phyloP scores from a whole-genome alignment of 31 red algal genomes.

The Bonnemaisonia californica region DNA sequence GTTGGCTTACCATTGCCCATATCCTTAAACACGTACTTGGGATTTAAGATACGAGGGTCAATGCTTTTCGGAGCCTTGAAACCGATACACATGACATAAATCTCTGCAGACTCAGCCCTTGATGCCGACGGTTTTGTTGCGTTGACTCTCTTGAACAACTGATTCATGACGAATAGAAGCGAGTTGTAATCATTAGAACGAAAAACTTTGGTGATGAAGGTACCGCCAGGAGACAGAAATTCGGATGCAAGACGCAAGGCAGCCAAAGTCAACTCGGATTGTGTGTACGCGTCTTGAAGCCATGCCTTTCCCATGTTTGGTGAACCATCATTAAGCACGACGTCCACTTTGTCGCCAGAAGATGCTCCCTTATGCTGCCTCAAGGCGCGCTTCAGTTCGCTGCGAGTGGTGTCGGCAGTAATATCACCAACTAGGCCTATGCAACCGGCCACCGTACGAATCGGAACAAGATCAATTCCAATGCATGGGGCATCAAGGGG shows the following conservation, averaged over 20 bases:
- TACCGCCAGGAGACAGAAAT: conserved; percentile 78
- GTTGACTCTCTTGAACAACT: conserved; percentile 81
- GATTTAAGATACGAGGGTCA: conserved; percentile 84
- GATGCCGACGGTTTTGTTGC: conserved; percentile 93
- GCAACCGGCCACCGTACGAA: conserved; percentile 66
- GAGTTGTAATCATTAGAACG: conserved; percentile 92
- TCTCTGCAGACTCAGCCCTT: conserved; percentile 89
- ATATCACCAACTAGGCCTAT: conserved; percentile 82
- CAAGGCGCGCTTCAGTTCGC: conserved; percentile 68
- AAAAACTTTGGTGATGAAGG: conserved; percentile 97
- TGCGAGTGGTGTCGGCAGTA: conserved; percentile 72
- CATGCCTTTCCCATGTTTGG: conserved; percentile 99
- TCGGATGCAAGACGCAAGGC: conserved; percentile 78
- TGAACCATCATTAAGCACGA: conserved; percentile 93
- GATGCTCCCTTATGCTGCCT: not conserved
- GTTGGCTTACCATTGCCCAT: conserved; percentile 18
- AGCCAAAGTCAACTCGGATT: conserved; percentile 90
- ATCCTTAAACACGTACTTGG: conserved; percentile 95
- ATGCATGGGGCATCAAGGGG: conserved; percentile 87
- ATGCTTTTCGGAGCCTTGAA: conserved; percentile 76
- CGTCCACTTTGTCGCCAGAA: conserved; percentile 76
- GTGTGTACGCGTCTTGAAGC: conserved; percentile 96
- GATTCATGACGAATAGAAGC: conserved; percentile 90
- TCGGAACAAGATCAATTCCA: conserved; percentile 95
- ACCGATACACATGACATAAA: conserved; percentile 89